These are phyloP conservation scores for Cercophora newfieldiana DNA, from an alignment of 495 filamentous ascomycete species.

Conservation along the genomic window DNA sequence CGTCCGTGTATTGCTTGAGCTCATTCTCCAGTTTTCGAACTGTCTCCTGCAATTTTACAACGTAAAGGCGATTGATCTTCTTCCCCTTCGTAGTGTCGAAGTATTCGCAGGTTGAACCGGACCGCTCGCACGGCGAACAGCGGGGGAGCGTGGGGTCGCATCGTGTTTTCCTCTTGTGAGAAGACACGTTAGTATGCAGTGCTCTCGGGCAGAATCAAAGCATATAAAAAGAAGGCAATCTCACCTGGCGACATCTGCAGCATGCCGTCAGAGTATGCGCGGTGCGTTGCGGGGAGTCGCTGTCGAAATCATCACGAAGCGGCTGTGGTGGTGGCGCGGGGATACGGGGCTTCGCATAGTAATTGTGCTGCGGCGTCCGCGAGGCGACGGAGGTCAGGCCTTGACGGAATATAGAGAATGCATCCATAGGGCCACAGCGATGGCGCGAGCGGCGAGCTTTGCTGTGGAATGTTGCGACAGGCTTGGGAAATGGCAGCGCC, in stretches of 20 bases:
- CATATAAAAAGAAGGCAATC: slow-evolving; percentile 28
- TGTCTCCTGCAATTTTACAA: slow-evolving; percentile 80
- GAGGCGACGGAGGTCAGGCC: slow-evolving; percentile 47
- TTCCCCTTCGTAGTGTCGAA: slow-evolving; percentile 79
- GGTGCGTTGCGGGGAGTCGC: slow-evolving; percentile 56
- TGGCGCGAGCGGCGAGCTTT: not conserved
- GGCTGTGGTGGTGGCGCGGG: slow-evolving; percentile 27
- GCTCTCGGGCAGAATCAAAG: too few species aligned
- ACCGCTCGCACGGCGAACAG: slow-evolving; percentile 90
- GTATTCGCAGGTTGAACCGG: slow-evolving; percentile 87
- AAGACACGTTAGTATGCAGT: not conserved
- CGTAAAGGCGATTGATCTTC: slow-evolving; percentile 80
- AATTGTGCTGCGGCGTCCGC: slow-evolving; percentile 31
- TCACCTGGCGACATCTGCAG: slow-evolving; percentile 80
- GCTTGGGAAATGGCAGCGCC: not conserved
- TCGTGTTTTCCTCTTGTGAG: slow-evolving; percentile 85
- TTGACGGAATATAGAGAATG: slow-evolving; percentile 50
- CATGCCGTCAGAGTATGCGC: slow-evolving; percentile 88
- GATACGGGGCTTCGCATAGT: slow-evolving; percentile 29
- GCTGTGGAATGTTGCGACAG: not conserved
- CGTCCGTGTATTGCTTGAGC: slow-evolving; percentile 60
- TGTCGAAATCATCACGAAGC: slow-evolving; percentile 36
- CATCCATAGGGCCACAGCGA: slow-evolving; percentile 44
- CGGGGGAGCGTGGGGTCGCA: slow-evolving; percentile 89
- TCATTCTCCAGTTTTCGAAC: slow-evolving; percentile 77